Percentiles rank a stretch among this genome's conserved stretches.
Evolutionary conservation across 495 filamentous ascomycete species (phyloP).

Genomic region (Penicillium odoratum): DNA sequence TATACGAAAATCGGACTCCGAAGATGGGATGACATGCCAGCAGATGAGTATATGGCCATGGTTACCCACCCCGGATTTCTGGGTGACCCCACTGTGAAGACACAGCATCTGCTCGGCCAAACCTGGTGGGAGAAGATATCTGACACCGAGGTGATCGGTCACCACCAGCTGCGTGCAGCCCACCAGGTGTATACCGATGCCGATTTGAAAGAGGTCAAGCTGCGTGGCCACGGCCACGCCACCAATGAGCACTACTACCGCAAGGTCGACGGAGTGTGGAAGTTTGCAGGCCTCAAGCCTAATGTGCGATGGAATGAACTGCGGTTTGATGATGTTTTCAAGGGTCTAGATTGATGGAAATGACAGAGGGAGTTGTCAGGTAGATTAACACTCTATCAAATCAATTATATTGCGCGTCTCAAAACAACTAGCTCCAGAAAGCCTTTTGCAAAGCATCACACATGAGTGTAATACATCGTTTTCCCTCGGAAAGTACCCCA

Average conservation of each 20-base stretch:
- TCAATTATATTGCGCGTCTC: neutral
- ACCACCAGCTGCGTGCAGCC: slow-evolving; percentile 76
- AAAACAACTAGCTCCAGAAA: slow-evolving; percentile 31
- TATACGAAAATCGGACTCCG: slow-evolving; percentile 74
- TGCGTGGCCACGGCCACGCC: slow-evolving; percentile 62
- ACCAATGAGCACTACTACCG: slow-evolving; percentile 71
- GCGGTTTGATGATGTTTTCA: slow-evolving; percentile 57
- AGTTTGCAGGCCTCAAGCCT: slow-evolving; percentile 74
- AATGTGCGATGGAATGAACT: slow-evolving; percentile 72
- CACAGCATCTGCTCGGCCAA: slow-evolving; percentile 75
- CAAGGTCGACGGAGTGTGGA: slow-evolving; percentile 77
- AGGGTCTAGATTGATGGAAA: slow-evolving; percentile 20
- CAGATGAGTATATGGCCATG: slow-evolving; percentile 71
- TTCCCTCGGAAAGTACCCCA: slow-evolving; percentile 52
- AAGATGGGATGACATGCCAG: slow-evolving; percentile 69
- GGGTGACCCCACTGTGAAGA: slow-evolving; percentile 68
- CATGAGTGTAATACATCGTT: slow-evolving; percentile 53
- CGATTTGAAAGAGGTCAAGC: slow-evolving; percentile 28
- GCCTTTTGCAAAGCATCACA: slow-evolving; percentile 51
- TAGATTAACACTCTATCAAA: slow-evolving; percentile 11
- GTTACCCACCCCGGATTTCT: slow-evolving; percentile 64
- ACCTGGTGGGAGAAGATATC: slow-evolving; percentile 69
- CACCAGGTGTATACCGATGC: slow-evolving; percentile 49
- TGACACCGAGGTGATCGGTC: slow-evolving; percentile 66
- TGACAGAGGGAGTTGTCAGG: no score